Conservation (phyloP, 306 rosid species). For the Ormosia semicastrata region DNA sequence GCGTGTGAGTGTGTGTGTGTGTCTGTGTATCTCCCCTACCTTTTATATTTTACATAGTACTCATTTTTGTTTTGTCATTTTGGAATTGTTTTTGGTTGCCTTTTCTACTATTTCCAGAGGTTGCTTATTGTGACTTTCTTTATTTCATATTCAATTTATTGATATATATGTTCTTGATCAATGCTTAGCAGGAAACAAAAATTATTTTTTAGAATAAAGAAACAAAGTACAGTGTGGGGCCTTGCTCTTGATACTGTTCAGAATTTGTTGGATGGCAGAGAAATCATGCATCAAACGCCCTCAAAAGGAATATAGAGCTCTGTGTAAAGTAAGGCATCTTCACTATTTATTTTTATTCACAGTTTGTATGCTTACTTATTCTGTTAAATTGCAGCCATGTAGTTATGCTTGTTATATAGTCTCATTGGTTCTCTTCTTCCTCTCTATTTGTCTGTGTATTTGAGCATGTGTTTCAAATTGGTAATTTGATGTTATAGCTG, state of each 20-base stretch:
- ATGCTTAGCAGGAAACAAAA: conserved; percentile 35
- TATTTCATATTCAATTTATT: conserved; percentile 7
- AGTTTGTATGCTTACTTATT: background rate
- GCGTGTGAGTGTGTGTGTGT: no score
- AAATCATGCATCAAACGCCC: conserved; percentile 90
- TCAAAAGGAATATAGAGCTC: conserved; percentile 98
- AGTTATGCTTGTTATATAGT: conserved; percentile 10
- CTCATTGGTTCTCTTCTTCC: background rate
- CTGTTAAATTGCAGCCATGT: background rate
- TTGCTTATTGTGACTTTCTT: background rate
- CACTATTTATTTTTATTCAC: background rate
- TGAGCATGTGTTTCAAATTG: background rate
- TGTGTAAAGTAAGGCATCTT: conserved; percentile 72
- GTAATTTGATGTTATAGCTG: conserved; percentile 13
- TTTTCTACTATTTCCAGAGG: background rate
- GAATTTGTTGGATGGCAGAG: conserved; percentile 74
- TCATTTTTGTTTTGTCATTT: background rate
- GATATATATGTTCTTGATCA: conserved; percentile 22
- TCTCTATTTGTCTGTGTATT: background rate
- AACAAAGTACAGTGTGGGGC: conserved; percentile 17
- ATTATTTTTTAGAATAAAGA: conserved; percentile 8
- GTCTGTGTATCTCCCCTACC: background rate
- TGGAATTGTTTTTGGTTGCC: background rate
- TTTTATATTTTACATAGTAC: background rate
- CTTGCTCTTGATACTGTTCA: conserved; percentile 25